phyloP scores from a whole-genome alignment of 768 basidiomycete species.

The Mycena albidolilacea region DNA sequence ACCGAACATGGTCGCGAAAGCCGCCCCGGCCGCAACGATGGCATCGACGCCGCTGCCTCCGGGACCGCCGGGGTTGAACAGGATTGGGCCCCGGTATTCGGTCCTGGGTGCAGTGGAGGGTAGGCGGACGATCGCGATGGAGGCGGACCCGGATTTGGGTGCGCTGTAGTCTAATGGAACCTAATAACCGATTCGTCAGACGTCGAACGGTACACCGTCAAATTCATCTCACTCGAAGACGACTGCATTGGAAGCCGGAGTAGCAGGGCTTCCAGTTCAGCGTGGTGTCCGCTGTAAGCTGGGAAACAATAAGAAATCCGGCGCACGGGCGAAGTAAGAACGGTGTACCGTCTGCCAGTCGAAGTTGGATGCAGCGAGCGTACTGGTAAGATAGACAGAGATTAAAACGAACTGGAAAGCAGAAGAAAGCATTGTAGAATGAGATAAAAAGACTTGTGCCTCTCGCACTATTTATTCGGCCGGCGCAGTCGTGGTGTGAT shows the following conservation, averaged over 20 bases:
- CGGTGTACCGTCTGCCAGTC: neutral
- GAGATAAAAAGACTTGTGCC: neutral
- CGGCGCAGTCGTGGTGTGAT: neutral
- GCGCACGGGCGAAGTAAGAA: neutral
- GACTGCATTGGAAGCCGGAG: conserved; percentile 24
- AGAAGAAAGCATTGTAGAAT: conserved; percentile 4
- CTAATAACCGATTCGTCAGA: conserved; percentile 20
- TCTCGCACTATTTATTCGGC: neutral
- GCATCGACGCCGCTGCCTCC: conserved; percentile 45
- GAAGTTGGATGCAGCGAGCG: neutral
- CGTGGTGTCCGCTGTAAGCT: conserved; percentile 9
- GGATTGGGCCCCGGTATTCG: conserved; percentile 48
- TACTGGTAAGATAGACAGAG: neutral
- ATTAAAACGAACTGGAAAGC: neutral
- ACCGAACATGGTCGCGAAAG: conserved; percentile 19
- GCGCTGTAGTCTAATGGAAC: conserved; percentile 50
- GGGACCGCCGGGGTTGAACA: conserved; percentile 50
- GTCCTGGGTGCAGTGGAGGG: conserved; percentile 37
- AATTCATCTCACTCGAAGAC: conserved; percentile 11
- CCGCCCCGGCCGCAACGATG: conserved; percentile 7
- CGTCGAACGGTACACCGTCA: neutral
- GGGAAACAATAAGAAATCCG: neutral
- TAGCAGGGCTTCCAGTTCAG: conserved; percentile 23
- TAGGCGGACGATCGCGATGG: conserved; percentile 45
- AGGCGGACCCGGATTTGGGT: conserved; percentile 36